A percentile compares a stretch with the other conserved stretches of the same genome.
phyloP scores from a whole-genome alignment of 129 eudicot species.

The Oenanthe sinensis region DNA sequence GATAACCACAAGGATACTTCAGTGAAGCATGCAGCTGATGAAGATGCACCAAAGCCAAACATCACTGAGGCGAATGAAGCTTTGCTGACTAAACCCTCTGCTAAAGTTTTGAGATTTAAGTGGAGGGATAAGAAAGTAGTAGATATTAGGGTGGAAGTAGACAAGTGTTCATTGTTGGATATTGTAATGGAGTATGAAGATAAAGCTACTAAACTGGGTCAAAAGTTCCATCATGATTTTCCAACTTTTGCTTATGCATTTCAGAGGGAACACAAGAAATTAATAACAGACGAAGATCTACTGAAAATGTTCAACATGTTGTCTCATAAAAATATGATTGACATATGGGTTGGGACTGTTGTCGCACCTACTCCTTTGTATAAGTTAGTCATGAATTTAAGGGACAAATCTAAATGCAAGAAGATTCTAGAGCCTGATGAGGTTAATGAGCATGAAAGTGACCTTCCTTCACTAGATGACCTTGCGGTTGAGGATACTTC shows the following conservation, averaged over 20 bases:
- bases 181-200: background rate
- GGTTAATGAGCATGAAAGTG: background rate
- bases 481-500: background rate
- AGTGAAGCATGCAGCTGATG: no score
- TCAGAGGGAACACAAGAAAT: background rate
- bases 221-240: no score
- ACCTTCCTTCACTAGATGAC: background rate
- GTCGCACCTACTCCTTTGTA: background rate
- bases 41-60: no score
- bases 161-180: background rate
- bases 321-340: background rate
- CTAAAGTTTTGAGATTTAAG: no score
- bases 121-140: background rate
- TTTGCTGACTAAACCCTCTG: no score
- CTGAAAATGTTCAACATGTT: no score
- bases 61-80: no score
- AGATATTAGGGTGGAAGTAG: background rate
- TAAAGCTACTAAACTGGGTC: background rate
- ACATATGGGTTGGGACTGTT: background rate
- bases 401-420: background rate
- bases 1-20: no score
- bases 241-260: background rate
- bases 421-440: background rate
- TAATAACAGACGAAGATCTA: background rate
- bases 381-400: background rate